Percentiles rank a stretch among this genome's conserved stretches.
These are phyloP conservation scores for Vitis hybrid DNA, from an alignment of 177 flowering plant genomes.

Conservation along the genomic window DNA sequence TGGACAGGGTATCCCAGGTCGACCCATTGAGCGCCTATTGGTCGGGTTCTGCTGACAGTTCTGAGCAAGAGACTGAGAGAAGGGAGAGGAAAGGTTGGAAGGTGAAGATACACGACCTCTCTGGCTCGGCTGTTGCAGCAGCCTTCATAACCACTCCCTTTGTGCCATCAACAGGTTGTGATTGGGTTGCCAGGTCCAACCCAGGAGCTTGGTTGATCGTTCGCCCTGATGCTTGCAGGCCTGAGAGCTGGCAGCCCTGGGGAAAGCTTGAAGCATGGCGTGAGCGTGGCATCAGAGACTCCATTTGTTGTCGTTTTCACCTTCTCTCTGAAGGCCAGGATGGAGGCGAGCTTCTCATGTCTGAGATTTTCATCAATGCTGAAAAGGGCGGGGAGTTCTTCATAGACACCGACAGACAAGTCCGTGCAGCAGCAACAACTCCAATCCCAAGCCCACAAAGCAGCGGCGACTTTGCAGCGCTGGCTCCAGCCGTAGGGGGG, in stretches of 20 bases:
- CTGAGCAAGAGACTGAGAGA: constrained; percentile 53
- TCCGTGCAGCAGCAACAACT: constrained; percentile 35
- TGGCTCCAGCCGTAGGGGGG: constrained; percentile 50
- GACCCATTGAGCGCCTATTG: constrained; percentile 62
- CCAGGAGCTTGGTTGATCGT: constrained; percentile 94
- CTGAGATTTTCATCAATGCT: constrained; percentile 65
- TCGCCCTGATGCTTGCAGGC: constrained; percentile 56
- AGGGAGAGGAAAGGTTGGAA: constrained; percentile 82
- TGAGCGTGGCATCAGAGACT: constrained; percentile 64
- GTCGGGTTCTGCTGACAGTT: constrained; percentile 37
- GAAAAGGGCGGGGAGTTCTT: constrained; percentile 85
- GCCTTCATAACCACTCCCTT: constrained; percentile 84
- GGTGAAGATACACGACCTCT: constrained; percentile 79
- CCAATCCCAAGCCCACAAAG: constrained; percentile 82
- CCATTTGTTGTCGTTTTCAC: constrained; percentile 70
- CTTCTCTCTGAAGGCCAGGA: constrained; percentile 65
- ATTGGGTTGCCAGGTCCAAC: constrained; percentile 85
- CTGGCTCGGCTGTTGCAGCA: constrained; percentile 81
- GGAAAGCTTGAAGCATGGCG: constrained; percentile 98
- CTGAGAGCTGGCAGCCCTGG: constrained; percentile 94
- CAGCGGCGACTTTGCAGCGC: constrained; percentile 71
- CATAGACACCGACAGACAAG: constrained; percentile 69
- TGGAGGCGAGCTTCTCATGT: constrained; percentile 57
- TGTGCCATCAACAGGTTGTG: constrained; percentile 82
- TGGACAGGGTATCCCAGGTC: constrained; percentile 58